Conservation (phyloP, 2,329 filamentous ascomycete genomes). For the Penicillium sumatraense region DNA sequence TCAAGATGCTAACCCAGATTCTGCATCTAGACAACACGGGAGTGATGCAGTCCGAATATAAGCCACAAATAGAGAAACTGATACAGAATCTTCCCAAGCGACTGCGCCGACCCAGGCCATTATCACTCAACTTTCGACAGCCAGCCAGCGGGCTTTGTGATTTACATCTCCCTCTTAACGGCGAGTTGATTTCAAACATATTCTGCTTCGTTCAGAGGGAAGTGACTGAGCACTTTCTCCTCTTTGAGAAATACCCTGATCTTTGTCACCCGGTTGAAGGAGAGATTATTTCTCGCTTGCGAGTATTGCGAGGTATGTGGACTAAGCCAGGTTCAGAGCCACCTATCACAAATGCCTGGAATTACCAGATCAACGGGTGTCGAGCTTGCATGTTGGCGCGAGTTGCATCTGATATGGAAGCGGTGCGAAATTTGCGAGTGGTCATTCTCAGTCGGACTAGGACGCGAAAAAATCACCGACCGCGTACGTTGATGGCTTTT, state of each 20-base stretch:
- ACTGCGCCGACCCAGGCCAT: slow-evolving; percentile 4
- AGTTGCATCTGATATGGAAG: slow-evolving; percentile 29
- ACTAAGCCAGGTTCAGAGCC: slow-evolving; percentile 14
- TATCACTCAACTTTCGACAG: neutral
- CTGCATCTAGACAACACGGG: slow-evolving; percentile 26
- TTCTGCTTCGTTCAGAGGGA: slow-evolving; percentile 28
- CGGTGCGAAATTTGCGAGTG: slow-evolving; percentile 36
- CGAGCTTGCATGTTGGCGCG: slow-evolving; percentile 44
- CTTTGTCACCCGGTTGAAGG: slow-evolving; percentile 14
- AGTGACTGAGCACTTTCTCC: slow-evolving; percentile 27
- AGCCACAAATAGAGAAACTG: slow-evolving; percentile 12
- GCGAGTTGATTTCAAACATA: slow-evolving; percentile 25
- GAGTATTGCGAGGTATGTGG: slow-evolving; percentile 40
- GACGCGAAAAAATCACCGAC: slow-evolving; percentile 24
- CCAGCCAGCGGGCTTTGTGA: slow-evolving; percentile 19
- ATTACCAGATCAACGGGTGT: slow-evolving; percentile 39
- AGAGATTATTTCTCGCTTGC: slow-evolving; percentile 25
- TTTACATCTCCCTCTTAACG: slow-evolving; percentile 29
- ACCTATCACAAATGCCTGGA: slow-evolving; percentile 11
- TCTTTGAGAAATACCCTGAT: slow-evolving; percentile 24
- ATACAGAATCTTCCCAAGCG: slow-evolving; percentile 22
- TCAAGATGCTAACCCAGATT: slow-evolving; percentile 27
- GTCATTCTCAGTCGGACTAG: slow-evolving; percentile 36
- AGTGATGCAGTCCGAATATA: slow-evolving; percentile 6
- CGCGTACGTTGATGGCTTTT: slow-evolving; percentile 34